Conservation (phyloP, 495 filamentous ascomycete genomes). For the Glarea lozoyensis region DNA sequence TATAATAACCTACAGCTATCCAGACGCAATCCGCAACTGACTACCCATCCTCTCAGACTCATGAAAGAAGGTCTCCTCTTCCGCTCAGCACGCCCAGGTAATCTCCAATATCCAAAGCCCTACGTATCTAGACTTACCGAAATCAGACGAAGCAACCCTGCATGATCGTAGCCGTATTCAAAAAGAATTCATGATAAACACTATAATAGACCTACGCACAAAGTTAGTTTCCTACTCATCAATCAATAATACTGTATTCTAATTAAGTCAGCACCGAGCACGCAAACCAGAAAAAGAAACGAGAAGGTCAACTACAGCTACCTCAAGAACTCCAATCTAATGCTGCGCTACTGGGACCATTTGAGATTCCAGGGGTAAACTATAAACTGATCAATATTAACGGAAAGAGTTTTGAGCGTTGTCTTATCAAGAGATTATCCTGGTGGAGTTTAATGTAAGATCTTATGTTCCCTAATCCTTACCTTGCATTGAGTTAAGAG, state of each 20-base stretch:
- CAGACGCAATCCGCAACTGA: too few species aligned
- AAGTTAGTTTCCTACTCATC: constrained; percentile 3
- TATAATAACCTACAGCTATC: constrained; percentile 18
- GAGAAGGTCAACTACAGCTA: constrained; percentile 33
- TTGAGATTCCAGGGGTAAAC: constrained; percentile 50
- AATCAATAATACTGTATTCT: constrained; percentile 1
- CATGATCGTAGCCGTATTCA: constrained; percentile 50
- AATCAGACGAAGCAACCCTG: constrained; percentile 63
- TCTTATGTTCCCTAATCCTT: too few species aligned
- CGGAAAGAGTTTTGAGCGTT: constrained; percentile 57
- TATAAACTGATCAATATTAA: constrained; percentile 62
- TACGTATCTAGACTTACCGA: too few species aligned
- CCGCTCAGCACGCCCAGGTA: constrained; percentile 65
- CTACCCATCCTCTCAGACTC: too few species aligned
- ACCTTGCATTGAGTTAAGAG: too few species aligned
- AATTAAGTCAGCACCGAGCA: constrained; percentile 54
- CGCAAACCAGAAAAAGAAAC: constrained; percentile 56
- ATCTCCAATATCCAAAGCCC: constrained; percentile 3
- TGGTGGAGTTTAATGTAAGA: constrained; percentile 50
- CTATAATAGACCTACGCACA: constrained; percentile 70
- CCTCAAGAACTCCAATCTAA: constrained; percentile 33
- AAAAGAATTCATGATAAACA: constrained; percentile 55
- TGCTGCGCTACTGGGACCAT: constrained; percentile 29
- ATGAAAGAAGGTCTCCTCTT: constrained; percentile 62
- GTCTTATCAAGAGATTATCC: constrained; percentile 59